Base-by-base conservation (phyloP, 2,329 filamentous ascomycete species). In the Apiospora phragmitis region DNA sequence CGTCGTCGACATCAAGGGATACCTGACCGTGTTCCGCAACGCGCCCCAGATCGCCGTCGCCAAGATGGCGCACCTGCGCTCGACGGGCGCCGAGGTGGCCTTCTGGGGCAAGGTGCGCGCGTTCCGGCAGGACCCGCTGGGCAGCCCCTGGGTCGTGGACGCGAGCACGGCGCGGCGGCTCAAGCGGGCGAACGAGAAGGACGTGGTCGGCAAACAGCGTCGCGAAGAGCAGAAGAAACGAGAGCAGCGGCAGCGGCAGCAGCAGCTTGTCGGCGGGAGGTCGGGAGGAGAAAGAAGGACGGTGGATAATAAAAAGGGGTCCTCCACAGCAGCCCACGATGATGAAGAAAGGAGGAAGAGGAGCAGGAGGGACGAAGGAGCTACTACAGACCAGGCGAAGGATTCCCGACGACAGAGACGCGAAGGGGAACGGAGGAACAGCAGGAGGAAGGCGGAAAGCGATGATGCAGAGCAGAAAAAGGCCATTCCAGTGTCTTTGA, bases 1-100 rank as follows among this genome's bases (percentile, higher is more conserved):
- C 35, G 82, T 91, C 3, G 81, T 91, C 18, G 88, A 91, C 69
- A 78, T 91, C 70, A 89, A 89, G 73, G 90, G 89, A 8, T 80
- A 81, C 1, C 74, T 91, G 21, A 81, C 77, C 6, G 77, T 80
- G 0, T 91, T 85, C 72, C 82, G 86, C 69, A 81, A 83, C 1
- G 79, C 83, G 70, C 85, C 79, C 74, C 88, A 90, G 76, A 81
- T 91, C 72, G 84, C 83, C 59, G 82, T 89, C 29, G 82, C 86
- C 65, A 88, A 86, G 74, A 79, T 89, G 70, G 76, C 78, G n/a
- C 73, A 82, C 0, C 70, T 92, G 4, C 77, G 76, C 32, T 84
- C 85, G 62, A 92, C 89, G 0, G 83, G 85, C 65, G 83, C 87
- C 43, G 90, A 92, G 77, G 81, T 91, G 4, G 78, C 76, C 9